Base-by-base conservation (phyloP, 2,329 filamentous ascomycete species). In the Paecilomyces variotii region DNA sequence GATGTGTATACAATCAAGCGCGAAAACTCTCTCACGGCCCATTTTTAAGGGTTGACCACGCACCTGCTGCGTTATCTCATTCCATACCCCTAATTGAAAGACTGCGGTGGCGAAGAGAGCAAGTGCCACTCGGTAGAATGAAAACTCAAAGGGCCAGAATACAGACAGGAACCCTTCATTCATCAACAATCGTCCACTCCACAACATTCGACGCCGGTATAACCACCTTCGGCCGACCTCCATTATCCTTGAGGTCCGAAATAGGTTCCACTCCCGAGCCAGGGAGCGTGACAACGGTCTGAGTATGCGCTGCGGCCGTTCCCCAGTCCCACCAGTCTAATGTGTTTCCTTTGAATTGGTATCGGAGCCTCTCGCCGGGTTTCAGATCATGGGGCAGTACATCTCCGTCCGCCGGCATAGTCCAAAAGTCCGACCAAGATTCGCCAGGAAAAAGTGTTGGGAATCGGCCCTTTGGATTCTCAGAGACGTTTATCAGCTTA, bases 141-240 rank as follows among this genome's bases (percentile, higher is more conserved):
- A 39, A 39, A 39, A n/a, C 34, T 14, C 34, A 14, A 39, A 39
- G 34, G 11, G 34, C 34, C 35, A 45, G 35, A 45, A 45, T 19
- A 45, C 35, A 45, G 35, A 45, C 35, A 45, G 35, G 12, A 19
- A 45, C 35, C 14, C 12, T 45, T 45, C 35, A 45, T n/a, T 45
- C 14, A 45, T 19, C 35, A n/a, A 45, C 14, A n/a, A 45, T 14
- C 35, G 14, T 45, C 35, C 35, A 45, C 35, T 45, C 59, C 57
- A 60, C 54, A 32, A 60, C 63, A 52, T 61, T 61, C 9, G 56
- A 57, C 11, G 56, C 56, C n/a, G 56, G 56, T 50, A 57, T 12
- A 24, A 57, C 52, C 52, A 55, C 56, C 32, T 49, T 57, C 9
- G 52, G 56, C 35, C 56, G 56, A 26, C 27, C 12, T 3, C 45